Percentiles rank a stretch among this genome's conserved stretches.
Conservation (phyloP, 345 rosid genomes). For the Capsella bursapastoris region DNA sequence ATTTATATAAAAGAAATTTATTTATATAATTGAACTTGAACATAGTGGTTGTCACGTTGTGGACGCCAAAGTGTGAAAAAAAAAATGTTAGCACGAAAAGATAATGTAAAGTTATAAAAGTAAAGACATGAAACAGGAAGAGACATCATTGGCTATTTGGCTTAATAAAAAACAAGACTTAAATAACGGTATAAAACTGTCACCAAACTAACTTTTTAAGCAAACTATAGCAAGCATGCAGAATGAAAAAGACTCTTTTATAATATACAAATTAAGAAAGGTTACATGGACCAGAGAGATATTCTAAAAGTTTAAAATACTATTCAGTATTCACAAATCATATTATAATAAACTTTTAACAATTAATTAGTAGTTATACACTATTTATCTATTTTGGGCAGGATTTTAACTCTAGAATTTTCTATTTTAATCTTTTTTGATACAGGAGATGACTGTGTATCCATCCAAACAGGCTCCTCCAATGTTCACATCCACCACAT, state of each 20-base stretch:
- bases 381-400: neutral
- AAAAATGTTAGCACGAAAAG: neutral
- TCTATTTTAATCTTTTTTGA: neutral
- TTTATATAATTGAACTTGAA: neutral
- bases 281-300: constrained; percentile 18
- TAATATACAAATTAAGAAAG: neutral
- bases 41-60: constrained; percentile 61
- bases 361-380: neutral
- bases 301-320: constrained; percentile 9
- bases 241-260: constrained; percentile 20
- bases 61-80: constrained; percentile 21
- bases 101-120: constrained; percentile 28
- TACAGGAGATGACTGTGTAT: constrained; percentile 91
- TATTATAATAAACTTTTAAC: neutral
- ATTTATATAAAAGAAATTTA: neutral
- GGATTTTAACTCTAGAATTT: neutral
- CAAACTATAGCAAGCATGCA: constrained; percentile 43
- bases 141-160: constrained; percentile 37
- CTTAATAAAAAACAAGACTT: constrained; percentile 10
- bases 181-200: constrained; percentile 42
- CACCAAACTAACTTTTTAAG: constrained; percentile 42
- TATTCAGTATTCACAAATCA: neutral
- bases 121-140: constrained; percentile 12
- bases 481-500: constrained; percentile 75
- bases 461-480: constrained; percentile 88